Conservation (phyloP, 805 yeast species). For the Sugiyamaella americana region DNA sequence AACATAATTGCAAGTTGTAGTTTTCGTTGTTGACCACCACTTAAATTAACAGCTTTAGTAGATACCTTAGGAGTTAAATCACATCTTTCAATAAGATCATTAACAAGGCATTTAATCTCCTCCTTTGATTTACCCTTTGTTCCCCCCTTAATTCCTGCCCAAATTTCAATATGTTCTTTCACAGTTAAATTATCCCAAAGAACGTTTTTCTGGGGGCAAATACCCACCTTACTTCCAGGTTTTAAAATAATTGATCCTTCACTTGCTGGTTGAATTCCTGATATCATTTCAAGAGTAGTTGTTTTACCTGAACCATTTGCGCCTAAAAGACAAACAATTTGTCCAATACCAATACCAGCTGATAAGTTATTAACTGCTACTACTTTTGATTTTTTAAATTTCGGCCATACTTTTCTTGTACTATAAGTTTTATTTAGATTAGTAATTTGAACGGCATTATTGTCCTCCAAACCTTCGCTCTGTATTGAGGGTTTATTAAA, state of each 20-base stretch:
- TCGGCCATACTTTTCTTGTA: constrained; percentile 9
- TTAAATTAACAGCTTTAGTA: constrained; percentile 22
- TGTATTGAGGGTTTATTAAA: constrained; percentile 16
- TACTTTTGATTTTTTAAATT: constrained; percentile 14
- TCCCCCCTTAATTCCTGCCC: constrained; percentile 31
- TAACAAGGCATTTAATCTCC: constrained; percentile 15
- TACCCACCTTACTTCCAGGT: constrained; percentile 27
- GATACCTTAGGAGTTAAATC: constrained; percentile 26
- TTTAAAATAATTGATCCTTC: constrained; percentile 24
- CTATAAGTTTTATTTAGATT: constrained; percentile 25
- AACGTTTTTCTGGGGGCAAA: constrained; percentile 34
- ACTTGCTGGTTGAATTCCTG: constrained; percentile 30
- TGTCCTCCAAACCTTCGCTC: constrained; percentile 8
- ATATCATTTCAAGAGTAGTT: constrained; percentile 34
- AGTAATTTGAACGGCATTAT: constrained; percentile 23
- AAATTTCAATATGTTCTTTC: constrained; percentile 29
- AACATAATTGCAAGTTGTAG: constrained; percentile 34
- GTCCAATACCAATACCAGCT: constrained; percentile 27
- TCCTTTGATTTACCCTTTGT: constrained; percentile 11
- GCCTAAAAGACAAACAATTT: constrained; percentile 32
- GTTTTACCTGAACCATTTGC: constrained; percentile 37
- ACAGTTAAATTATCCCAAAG: constrained; percentile 34
- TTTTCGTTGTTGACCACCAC: constrained; percentile 35
- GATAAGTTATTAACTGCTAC: constrained; percentile 30
- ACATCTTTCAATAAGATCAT: constrained; percentile 25